Conservation (phyloP, 441 rosid species). For the Sinapis alba region DNA sequence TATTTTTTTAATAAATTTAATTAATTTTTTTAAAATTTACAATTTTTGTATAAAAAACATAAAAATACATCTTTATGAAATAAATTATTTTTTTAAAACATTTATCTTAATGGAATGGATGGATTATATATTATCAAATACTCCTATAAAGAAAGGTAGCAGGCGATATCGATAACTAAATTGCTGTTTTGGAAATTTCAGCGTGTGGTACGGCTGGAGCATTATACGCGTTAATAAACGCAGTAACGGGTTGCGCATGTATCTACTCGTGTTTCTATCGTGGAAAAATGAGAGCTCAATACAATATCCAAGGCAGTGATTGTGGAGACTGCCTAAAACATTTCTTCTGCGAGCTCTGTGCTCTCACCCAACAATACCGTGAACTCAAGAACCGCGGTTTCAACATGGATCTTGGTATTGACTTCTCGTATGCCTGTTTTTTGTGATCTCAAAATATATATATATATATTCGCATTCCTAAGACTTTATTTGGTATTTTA, state of each 20-base stretch:
- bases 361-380: conserved; percentile 54
- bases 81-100: no score
- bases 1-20: no score
- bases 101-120: no score
- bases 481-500: neutral
- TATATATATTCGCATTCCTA: neutral
- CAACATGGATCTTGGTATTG: conserved; percentile 47
- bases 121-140: neutral
- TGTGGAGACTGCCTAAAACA: conserved; percentile 47
- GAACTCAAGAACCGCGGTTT: conserved; percentile 59
- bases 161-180: neutral
- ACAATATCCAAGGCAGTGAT: conserved; percentile 30
- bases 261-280: conserved; percentile 51
- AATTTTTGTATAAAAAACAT: no score
- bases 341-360: conserved; percentile 52
- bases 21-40: no score
- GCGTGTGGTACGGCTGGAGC: conserved; percentile 46
- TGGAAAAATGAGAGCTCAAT: conserved; percentile 50
- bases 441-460: neutral
- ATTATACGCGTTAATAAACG: conserved; percentile 34
- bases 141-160: neutral
- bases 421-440: neutral
- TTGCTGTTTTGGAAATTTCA: neutral
- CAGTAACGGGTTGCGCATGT: conserved; percentile 39
- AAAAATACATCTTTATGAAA: no score